Conservation (phyloP, 495 filamentous ascomycete species). For the Alectoria sarmentosa region DNA sequence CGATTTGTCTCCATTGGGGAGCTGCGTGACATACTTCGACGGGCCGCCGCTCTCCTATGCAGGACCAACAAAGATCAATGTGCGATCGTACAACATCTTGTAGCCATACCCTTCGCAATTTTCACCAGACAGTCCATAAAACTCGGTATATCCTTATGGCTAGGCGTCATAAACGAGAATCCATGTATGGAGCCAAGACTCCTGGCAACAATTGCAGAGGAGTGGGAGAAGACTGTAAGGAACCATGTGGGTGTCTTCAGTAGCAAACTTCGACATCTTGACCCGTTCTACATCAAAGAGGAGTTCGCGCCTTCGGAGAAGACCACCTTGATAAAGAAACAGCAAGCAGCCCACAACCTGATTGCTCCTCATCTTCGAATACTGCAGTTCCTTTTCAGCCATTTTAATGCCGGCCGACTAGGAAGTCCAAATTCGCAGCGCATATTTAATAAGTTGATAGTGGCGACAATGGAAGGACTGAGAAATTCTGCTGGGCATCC, state of each 20-base stretch:
- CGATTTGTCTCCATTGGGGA: slow-evolving; percentile 64
- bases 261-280: slow-evolving; percentile 56
- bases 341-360: slow-evolving; percentile 67
- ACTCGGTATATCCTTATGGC: slow-evolving; percentile 90
- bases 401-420: slow-evolving; percentile 84
- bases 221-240: slow-evolving; percentile 78
- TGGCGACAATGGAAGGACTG: slow-evolving; percentile 64
- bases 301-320: slow-evolving; percentile 91
- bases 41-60: slow-evolving; percentile 80
- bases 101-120: slow-evolving; percentile 81
- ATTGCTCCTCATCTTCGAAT: slow-evolving; percentile 81
- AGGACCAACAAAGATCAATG: slow-evolving; percentile 62
- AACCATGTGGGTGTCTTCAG: slow-evolving; percentile 76
- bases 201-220: slow-evolving; percentile 70
- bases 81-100: slow-evolving; percentile 74
- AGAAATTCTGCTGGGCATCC: slow-evolving; percentile 68
- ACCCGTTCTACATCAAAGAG: slow-evolving; percentile 84
- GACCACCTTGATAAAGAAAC: slow-evolving; percentile 60
- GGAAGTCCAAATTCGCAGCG: slow-evolving; percentile 71
- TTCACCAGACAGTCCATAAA: slow-evolving; percentile 96
- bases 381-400: slow-evolving; percentile 83
- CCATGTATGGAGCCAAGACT: slow-evolving; percentile 78
- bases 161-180: slow-evolving; percentile 95
- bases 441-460: slow-evolving; percentile 71
- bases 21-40: slow-evolving; percentile 69